A percentile compares a stretch with the other conserved stretches of the same genome.
phyloP scores from a whole-genome alignment of 352 stramenopile genomes.

The Blastocystis sp. region DNA sequence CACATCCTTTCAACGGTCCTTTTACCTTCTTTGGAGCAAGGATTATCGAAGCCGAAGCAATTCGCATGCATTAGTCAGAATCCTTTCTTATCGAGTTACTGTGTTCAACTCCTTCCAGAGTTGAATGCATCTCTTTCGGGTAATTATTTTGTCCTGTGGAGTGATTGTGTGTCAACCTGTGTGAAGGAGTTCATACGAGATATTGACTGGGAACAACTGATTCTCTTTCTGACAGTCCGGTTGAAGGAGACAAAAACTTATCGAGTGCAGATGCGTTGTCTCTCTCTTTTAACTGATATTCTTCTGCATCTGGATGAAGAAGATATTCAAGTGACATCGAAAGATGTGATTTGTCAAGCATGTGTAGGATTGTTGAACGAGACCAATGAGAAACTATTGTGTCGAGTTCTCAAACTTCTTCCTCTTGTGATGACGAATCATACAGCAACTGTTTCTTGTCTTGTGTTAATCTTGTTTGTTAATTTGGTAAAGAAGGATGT shows the following conservation, averaged over 20 bases:
- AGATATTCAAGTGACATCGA: too few species aligned
- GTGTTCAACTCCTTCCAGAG: neutral
- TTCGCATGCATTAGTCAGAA: neutral
- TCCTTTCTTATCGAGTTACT: neutral
- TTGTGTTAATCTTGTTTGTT: neutral
- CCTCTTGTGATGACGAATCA: too few species aligned
- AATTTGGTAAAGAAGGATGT: neutral
- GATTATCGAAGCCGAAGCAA: neutral
- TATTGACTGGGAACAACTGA: neutral
- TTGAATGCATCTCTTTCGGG: neutral
- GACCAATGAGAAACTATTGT: too few species aligned
- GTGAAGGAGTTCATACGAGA: neutral
- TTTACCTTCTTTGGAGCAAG: constrained; percentile 3
- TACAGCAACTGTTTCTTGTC: too few species aligned
- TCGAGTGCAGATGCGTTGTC: neutral
- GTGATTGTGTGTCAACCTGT: neutral
- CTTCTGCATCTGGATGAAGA: neutral
- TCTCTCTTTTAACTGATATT: neutral
- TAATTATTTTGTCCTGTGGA: neutral
- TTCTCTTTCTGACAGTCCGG: neutral
- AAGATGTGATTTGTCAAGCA: too few species aligned
- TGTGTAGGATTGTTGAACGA: too few species aligned
- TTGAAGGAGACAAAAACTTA: neutral
- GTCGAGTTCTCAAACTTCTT: too few species aligned
- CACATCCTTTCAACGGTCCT: neutral